Base-by-base conservation (phyloP, 2,329 filamentous ascomycete species). In the Cryoendolithus antarcticus region DNA sequence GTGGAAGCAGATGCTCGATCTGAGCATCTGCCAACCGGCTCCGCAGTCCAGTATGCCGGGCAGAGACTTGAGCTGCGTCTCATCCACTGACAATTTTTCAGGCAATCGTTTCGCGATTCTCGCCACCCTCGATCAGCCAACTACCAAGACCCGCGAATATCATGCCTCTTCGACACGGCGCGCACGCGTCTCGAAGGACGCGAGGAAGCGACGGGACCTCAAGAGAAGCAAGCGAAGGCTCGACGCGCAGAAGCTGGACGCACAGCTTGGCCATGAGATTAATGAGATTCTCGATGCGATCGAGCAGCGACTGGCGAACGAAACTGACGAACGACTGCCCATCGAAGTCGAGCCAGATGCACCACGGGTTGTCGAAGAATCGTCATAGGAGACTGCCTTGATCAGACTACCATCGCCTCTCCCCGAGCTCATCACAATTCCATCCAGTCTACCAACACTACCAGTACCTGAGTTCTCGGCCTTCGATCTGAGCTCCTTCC, bases 51-150 rank as follows among this genome's bases (percentile, higher is more conserved):
- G 51, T 55, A 39, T 32, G 48, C 45, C 9, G 34, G 8, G 8
- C 9, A 19, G 6, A 9, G 30, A 9, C 3, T 32, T 32, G 19
- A n/a, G 11, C 15, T n/a, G 33, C 2, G 12, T 34, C 42, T 40
- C 29, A 45, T 30, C 9, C 32, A 12, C 30, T 27, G 28, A 21
- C 9, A 35, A 8, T 19, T 19, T 19, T 19, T 19, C 30, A 56
- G 51, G 34, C 39, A 57, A 57, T 31, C 53, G 53, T 24, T 57
- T 54, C 48, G 45, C 48, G 8, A 30, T 46, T 9, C 43, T 57
- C 28, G 44, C 46, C 5, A 15, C 44, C 9, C 43, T 41, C 12
- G 46, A 47, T 13, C 35, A 44, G 6, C 33, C 40, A 3, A 37
- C 45, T 9, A 39, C 35, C 10, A 37, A 42, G 11, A 42, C 42